Evolutionary conservation across 352 stramenopile genomes (phyloP).

Genomic region (Phytophthora multivora): DNA sequence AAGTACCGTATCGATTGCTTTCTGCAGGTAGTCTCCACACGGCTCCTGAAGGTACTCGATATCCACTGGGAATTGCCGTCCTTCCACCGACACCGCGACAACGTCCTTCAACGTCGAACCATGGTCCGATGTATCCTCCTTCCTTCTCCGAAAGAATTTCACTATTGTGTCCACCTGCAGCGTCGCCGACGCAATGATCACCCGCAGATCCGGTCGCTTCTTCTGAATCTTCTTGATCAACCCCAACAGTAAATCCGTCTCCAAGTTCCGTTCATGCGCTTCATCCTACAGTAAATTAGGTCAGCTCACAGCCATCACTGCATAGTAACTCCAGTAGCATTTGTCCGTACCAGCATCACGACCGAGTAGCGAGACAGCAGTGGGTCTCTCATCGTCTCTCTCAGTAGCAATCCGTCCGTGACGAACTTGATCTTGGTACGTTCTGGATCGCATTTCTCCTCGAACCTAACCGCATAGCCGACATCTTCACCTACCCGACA

Average conservation of each 20-base stretch:
- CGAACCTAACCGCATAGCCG: conserved; percentile 99
- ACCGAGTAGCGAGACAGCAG: conserved; percentile 80
- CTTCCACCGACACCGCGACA: conserved; percentile 78
- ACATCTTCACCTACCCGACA: conserved; percentile 93
- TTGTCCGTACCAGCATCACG: conserved; percentile 67
- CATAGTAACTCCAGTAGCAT: not conserved
- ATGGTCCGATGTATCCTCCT: not conserved
- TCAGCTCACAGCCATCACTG: not conserved
- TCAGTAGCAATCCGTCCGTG: conserved; percentile 98
- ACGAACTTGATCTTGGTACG: conserved; percentile 98
- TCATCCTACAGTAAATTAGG: conserved; percentile 75
- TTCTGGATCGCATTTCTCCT: conserved; percentile 90
- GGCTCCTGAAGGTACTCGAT: conserved; percentile 87
- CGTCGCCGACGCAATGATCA: conserved; percentile 87
- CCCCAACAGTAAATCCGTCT: conserved; percentile 94
- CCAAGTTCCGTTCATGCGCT: conserved; percentile 93
- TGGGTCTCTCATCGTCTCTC: conserved; percentile 91
- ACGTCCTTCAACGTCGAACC: conserved; percentile 43
- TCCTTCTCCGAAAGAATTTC: conserved; percentile 87
- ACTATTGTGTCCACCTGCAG: conserved; percentile 89
- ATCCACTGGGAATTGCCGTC: conserved; percentile 92
- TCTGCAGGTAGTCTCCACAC: conserved; percentile 70
- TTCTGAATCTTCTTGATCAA: conserved; percentile 96
- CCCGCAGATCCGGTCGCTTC: conserved; percentile 84
- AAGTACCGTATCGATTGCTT: conserved; percentile 74